phyloP scores from a whole-genome alignment of 345 rosid species.

The Lumnitzera littorea region DNA sequence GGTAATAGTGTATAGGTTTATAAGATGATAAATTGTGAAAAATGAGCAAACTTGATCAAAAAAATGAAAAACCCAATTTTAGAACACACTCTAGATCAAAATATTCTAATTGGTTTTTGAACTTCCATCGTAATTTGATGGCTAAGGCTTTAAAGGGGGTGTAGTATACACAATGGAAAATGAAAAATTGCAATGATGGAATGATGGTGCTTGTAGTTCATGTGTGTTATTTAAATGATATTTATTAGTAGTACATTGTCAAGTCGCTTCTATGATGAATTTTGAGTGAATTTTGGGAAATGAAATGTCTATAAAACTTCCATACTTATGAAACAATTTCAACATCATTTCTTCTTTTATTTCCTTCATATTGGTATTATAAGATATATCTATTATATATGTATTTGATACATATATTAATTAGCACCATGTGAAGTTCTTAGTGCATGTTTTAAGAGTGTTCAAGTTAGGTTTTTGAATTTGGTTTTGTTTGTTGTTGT shows the following conservation, averaged over 20 bases:
- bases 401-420: too few relatives aligned
- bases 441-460: background rate
- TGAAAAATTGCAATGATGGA: slow-evolving; percentile 14
- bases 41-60: slow-evolving; percentile 39
- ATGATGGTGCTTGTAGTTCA: background rate
- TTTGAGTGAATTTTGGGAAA: too few relatives aligned
- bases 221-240: too few relatives aligned
- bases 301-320: too few relatives aligned
- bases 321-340: too few relatives aligned
- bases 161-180: slow-evolving; percentile 84
- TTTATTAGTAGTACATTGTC: too few relatives aligned
- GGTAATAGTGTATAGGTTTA: background rate
- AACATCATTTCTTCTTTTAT: too few relatives aligned
- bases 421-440: too few relatives aligned
- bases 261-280: too few relatives aligned
- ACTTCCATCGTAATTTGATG: slow-evolving; percentile 73
- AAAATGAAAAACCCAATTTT: slow-evolving; percentile 7
- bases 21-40: background rate
- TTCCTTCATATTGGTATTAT: too few relatives aligned
- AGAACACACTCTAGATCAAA: slow-evolving; percentile 10
- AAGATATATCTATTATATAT: too few relatives aligned
- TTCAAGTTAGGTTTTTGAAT: background rate
- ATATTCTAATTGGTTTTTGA: slow-evolving; percentile 27
- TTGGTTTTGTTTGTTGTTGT: background rate
- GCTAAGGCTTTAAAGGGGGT: slow-evolving; percentile 94